Conservation (phyloP, 441 rosid species). For the Dalechampia spathulata region DNA sequence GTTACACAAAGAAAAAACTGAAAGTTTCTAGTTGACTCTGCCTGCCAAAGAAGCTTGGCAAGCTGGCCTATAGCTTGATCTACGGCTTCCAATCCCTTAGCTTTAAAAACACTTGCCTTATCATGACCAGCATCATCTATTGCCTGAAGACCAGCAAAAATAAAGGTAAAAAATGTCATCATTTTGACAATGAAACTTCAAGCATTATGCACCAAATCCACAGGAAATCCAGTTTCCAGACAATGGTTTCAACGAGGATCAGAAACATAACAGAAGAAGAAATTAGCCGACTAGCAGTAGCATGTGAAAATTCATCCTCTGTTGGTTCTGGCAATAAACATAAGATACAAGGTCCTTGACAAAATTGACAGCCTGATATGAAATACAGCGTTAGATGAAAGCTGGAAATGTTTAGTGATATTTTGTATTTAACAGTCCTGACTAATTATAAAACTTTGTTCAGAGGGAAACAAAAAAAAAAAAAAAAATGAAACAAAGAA, state of each 20-base stretch:
- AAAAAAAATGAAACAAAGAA: background rate
- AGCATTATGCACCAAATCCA: background rate
- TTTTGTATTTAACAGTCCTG: too few relatives aligned
- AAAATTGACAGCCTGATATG: too few relatives aligned
- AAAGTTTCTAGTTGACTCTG: conserved; percentile 50
- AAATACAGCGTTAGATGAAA: background rate
- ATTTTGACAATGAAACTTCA: conserved; percentile 1
- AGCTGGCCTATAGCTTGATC: conserved; percentile 75
- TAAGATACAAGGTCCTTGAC: background rate
- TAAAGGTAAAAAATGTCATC: conserved; percentile 6
- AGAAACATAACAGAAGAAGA: too few relatives aligned
- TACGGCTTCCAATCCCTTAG: conserved; percentile 67
- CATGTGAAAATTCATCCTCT: too few relatives aligned
- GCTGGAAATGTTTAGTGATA: background rate
- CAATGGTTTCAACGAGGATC: too few relatives aligned
- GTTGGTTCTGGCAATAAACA: too few relatives aligned
- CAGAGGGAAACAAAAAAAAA: background rate
- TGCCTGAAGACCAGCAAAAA: conserved; percentile 41
- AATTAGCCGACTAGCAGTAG: too few relatives aligned
- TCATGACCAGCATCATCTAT: conserved; percentile 97
- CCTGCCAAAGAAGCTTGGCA: conserved; percentile 81
- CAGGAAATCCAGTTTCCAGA: too few relatives aligned
- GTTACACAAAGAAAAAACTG: conserved; percentile 71
- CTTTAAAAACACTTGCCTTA: conserved; percentile 74
- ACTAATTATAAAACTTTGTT: background rate